Conservation (phyloP, 2,329 filamentous ascomycete genomes). For the Ophiocordyceps camponoti-floridani region DNA sequence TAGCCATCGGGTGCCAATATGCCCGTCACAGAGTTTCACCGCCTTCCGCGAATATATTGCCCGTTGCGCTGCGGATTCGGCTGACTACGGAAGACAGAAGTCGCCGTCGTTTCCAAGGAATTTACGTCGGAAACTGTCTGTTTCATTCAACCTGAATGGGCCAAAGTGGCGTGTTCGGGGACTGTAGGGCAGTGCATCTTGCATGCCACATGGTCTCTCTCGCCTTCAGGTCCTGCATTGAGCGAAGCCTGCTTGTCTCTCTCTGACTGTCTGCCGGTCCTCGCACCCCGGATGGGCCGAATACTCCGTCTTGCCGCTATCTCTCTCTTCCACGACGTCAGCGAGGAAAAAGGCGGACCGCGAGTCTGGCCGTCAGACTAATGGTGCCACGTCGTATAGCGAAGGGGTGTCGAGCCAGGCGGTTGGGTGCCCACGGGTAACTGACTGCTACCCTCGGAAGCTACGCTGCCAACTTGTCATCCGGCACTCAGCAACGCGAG, state of each 20-base stretch:
- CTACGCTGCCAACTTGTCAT: too few relatives aligned
- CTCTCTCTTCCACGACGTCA: neutral
- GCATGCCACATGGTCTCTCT: neutral
- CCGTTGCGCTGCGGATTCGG: neutral
- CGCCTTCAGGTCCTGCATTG: conserved; percentile 9
- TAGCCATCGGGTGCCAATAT: neutral
- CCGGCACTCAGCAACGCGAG: too few relatives aligned
- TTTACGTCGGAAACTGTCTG: too few relatives aligned
- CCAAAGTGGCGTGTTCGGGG: neutral
- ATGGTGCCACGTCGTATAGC: neutral
- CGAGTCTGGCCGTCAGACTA: neutral
- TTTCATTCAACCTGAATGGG: too few relatives aligned
- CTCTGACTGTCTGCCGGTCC: too few relatives aligned
- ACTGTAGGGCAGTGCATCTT: neutral
- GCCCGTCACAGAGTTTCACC: neutral
- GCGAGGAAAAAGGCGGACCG: neutral
- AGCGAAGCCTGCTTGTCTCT: conserved; percentile 1
- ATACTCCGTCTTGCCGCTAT: too few relatives aligned
- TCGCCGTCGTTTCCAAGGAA: too few relatives aligned
- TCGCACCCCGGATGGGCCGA: too few relatives aligned
- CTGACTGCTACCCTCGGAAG: too few relatives aligned
- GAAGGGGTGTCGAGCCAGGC: neutral
- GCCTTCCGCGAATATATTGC: neutral
- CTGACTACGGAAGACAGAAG: neutral
- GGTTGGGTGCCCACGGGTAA: too few relatives aligned